Base-by-base conservation (phyloP, 108 stramenopile species). In the Fragilariopsis cylindrus region DNA sequence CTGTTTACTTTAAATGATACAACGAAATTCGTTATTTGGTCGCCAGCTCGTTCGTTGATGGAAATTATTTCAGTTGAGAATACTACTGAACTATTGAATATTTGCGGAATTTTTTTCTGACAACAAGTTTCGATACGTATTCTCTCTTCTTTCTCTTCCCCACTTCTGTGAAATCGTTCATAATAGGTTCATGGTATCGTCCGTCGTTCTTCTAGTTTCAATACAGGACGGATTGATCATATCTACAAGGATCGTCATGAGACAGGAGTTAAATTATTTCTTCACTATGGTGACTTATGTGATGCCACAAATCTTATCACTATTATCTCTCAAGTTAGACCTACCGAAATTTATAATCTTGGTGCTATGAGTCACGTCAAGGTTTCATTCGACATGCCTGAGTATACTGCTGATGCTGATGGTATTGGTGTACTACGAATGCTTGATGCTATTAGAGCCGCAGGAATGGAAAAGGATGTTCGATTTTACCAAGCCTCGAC, bases 331-430 rank as follows among this genome's bases (percentile, higher is more conserved):
- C 83, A 88, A 21, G 83, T 95, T 58, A 85, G 85, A 69, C 99
- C 99, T 19, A 79, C 85, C 60, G 99, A 99, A 83, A 93, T 99
- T 63, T 99, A 98, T 96, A 99, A 99, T 81, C 86, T 99, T 64
- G 99, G 98, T 19, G 99, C 99, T 62, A 98, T 98, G 98, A 95
- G 94, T 85, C 99, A 99, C 83, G 99, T 99, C 70, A 98, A 97
- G 94, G 96, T 96, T 47, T 74, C 74, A 50, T 99, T 99, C 76
- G 98, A 99, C 71, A 99, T 99, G 99, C 93, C 96, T 21, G 99
- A 99, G 86, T 99, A 99, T 89, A 98, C 98, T 45, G 99, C 99
- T 49, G 98, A 99, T 70, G 93, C 89, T 60, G 98, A 98, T 63
- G 99, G 97, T 50, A 82, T 99, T n/a, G 99, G 99, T 72, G 96